phyloP scores from a whole-genome alignment of 179 eudicot genomes.

The Silene vulgaris region DNA sequence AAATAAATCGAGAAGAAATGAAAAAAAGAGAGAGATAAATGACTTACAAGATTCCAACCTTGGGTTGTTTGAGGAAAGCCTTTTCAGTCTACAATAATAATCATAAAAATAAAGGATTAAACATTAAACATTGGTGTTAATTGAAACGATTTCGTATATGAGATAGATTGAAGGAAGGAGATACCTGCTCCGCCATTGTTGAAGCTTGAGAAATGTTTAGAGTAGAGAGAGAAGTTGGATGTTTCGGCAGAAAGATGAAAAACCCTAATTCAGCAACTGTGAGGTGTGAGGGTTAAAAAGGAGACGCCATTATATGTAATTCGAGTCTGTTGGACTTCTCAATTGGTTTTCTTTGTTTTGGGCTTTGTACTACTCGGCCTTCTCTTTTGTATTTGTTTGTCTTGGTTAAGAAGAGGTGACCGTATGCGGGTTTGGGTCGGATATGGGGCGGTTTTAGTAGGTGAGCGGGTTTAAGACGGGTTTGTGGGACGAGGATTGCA shows the following conservation, averaged over 20 bases:
- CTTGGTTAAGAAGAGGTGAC: too few species aligned
- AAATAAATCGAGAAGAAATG: too few species aligned
- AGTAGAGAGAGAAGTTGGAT: neutral
- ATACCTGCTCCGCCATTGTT: constrained; percentile 65
- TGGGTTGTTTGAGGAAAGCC: constrained; percentile 82
- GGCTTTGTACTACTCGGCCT: neutral
- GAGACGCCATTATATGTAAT: neutral
- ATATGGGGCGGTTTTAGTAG: too few species aligned
- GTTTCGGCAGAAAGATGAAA: neutral
- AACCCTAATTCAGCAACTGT: neutral
- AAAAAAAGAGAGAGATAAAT: too few species aligned
- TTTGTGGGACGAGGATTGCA: too few species aligned
- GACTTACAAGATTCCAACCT: constrained; percentile 54
- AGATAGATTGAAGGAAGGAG: neutral
- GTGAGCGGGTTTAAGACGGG: too few species aligned
- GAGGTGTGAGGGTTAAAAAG: neutral
- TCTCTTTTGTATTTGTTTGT: too few species aligned
- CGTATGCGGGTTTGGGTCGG: too few species aligned
- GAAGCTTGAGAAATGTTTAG: constrained; percentile 14
- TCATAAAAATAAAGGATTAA: neutral
- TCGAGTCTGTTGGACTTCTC: neutral
- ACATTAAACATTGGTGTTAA: neutral
- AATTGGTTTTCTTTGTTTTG: neutral
- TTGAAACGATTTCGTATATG: too few species aligned
- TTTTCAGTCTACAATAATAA: constrained; percentile 57